These are phyloP conservation scores for Trifolium dubium DNA, from an alignment of 306 rosid species.

Conservation along the genomic window DNA sequence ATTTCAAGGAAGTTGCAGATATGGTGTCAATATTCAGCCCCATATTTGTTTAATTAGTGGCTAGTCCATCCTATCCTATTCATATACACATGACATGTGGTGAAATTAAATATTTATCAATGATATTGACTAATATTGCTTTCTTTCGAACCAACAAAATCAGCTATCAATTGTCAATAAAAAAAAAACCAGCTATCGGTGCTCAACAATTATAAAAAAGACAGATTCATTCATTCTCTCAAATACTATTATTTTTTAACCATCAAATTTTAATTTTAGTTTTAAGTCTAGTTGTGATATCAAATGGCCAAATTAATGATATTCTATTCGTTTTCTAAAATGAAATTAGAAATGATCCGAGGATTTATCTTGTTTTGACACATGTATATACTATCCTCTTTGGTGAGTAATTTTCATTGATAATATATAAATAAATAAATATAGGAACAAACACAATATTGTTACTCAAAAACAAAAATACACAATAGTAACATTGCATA, in stretches of 20 bases:
- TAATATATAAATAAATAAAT: background rate
- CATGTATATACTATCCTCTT: slow-evolving; percentile 29
- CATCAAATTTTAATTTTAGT: slow-evolving; percentile 18
- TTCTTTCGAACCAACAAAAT: slow-evolving; percentile 47
- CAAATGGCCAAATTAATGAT: slow-evolving; percentile 39
- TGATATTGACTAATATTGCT: slow-evolving; percentile 42
- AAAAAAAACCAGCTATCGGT: slow-evolving; percentile 34
- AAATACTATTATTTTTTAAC: slow-evolving; percentile 25
- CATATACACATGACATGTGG: slow-evolving; percentile 40
- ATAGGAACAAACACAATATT: too few relatives aligned
- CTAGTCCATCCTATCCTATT: slow-evolving; percentile 48
- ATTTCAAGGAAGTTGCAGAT: slow-evolving; percentile 55
- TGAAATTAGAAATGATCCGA: slow-evolving; percentile 10
- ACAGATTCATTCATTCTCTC: slow-evolving; percentile 46
- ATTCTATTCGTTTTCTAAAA: background rate
- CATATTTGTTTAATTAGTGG: slow-evolving; percentile 40
- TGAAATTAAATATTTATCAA: slow-evolving; percentile 38
- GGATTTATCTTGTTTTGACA: slow-evolving; percentile 45
- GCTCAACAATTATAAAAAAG: slow-evolving; percentile 34
- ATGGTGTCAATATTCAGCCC: slow-evolving; percentile 46
- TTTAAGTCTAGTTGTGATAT: slow-evolving; percentile 36
- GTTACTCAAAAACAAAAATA: too few relatives aligned
- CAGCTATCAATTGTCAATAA: slow-evolving; percentile 27
- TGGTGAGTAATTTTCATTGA: slow-evolving; percentile 35
- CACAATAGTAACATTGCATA: too few relatives aligned